Evolutionary conservation across 176 grass and related monocot genomes (phyloP).

Genomic region (Rhynchospora breviuscula): DNA sequence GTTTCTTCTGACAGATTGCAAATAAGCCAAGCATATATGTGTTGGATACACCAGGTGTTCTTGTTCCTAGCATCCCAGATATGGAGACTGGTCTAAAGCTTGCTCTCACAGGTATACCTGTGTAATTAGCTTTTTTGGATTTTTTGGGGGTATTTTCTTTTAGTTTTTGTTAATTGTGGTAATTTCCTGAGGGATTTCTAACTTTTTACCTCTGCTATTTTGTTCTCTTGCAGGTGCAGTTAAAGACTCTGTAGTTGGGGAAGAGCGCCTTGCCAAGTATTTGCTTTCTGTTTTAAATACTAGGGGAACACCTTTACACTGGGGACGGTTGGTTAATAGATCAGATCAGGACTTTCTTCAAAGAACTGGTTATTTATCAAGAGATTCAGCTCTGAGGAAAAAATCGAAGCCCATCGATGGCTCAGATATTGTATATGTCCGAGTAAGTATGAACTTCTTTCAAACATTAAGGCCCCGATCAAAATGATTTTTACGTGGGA

Average conservation of each 20-base stretch:
- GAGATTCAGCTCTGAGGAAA: slow-evolving; percentile 33
- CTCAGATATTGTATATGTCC: slow-evolving; percentile 63
- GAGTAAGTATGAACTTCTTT: slow-evolving; percentile 39
- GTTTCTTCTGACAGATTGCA: slow-evolving; percentile 57
- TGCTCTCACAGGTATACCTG: slow-evolving; percentile 65
- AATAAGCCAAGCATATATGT: slow-evolving; percentile 95
- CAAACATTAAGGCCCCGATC: no score
- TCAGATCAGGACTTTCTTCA: slow-evolving; percentile 17
- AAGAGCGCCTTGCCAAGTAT: slow-evolving; percentile 89
- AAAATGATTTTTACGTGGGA: no score
- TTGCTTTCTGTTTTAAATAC: slow-evolving; percentile 85
- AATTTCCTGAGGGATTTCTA: not conserved
- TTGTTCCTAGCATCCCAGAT: slow-evolving; percentile 90
- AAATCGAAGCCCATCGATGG: slow-evolving; percentile 26
- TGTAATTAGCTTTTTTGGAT: not conserved
- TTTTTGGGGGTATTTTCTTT: not conserved
- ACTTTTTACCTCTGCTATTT: not conserved
- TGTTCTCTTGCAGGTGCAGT: slow-evolving; percentile 53
- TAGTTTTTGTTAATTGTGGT: not conserved
- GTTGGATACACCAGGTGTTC: slow-evolving; percentile 89
- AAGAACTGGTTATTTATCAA: slow-evolving; percentile 16
- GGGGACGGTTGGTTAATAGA: slow-evolving; percentile 48
- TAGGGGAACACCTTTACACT: slow-evolving; percentile 82
- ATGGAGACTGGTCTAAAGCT: slow-evolving; percentile 93
- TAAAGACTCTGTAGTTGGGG: slow-evolving; percentile 87